Percentiles rank a stretch among this genome's conserved stretches.
These are phyloP conservation scores for Penicillium sp. DNA, from an alignment of 2,329 filamentous ascomycete species.

Conservation along the genomic window DNA sequence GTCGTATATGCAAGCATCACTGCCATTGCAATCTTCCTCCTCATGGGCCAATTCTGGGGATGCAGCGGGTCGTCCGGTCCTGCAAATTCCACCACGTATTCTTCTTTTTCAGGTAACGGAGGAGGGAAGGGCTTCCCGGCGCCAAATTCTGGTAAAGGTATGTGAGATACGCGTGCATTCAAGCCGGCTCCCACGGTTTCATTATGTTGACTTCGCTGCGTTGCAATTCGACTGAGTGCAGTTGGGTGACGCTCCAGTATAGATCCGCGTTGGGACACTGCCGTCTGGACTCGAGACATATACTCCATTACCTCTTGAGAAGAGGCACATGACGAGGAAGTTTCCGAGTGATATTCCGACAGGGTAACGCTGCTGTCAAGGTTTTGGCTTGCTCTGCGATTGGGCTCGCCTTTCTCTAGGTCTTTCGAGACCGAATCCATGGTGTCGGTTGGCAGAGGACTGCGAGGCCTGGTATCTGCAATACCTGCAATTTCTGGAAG, in stretches of 20 bases:
- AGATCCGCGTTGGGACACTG: slow-evolving; percentile 19
- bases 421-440: slow-evolving; percentile 41
- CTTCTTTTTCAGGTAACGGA: slow-evolving; percentile 54
- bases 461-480: neutral
- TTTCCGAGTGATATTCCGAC: slow-evolving; percentile 19
- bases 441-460: neutral
- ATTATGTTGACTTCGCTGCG: slow-evolving; percentile 42
- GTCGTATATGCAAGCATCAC: slow-evolving; percentile 49
- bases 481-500: neutral
- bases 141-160: slow-evolving; percentile 46
- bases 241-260: slow-evolving; percentile 40
- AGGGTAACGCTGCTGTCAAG: slow-evolving; percentile 16
- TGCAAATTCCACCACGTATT: slow-evolving; percentile 71
- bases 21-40: slow-evolving; percentile 62
- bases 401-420: slow-evolving; percentile 37
- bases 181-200: slow-evolving; percentile 41
- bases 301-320: slow-evolving; percentile 16
- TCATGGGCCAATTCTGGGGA: slow-evolving; percentile 80
- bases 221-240: slow-evolving; percentile 42
- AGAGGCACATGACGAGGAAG: slow-evolving; percentile 23
- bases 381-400: slow-evolving; percentile 17
- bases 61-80: slow-evolving; percentile 80
- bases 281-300: slow-evolving; percentile 35
- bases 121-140: slow-evolving; percentile 59
- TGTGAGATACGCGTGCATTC: slow-evolving; percentile 29